Evolutionary conservation across 106 monocot species (phyloP).

Genomic region (Triglochin maritima): DNA sequence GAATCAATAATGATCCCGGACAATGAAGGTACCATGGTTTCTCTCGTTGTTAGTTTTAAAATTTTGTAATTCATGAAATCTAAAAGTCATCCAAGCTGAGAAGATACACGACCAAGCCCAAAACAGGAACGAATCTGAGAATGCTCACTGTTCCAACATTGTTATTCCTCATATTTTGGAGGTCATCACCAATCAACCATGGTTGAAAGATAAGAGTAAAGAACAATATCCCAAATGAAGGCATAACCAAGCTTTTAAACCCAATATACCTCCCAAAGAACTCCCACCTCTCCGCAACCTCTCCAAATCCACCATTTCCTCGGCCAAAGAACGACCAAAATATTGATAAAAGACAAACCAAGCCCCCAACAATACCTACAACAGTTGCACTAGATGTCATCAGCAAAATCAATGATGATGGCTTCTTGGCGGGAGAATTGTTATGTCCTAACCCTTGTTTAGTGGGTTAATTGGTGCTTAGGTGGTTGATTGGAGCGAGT

Average conservation of each 20-base stretch:
- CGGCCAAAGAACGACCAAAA: conserved; percentile 63
- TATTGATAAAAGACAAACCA: conserved; percentile 42
- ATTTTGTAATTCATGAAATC: conserved; percentile 9
- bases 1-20: too few relatives aligned
- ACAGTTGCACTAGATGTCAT: conserved; percentile 41
- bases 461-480: too few relatives aligned
- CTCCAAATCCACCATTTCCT: conserved; percentile 37
- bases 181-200: conserved; percentile 84
- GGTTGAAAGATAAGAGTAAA: conserved; percentile 84
- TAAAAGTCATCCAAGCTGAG: conserved; percentile 26
- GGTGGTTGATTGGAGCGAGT: too few relatives aligned
- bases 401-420: conserved; percentile 32
- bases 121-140: conserved; percentile 63
- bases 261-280: conserved; percentile 48
- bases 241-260: conserved; percentile 87
- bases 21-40: too few relatives aligned
- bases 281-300: conserved; percentile 30
- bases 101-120: conserved; percentile 69
- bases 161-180: conserved; percentile 50
- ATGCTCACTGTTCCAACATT: conserved; percentile 26
- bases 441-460: too few relatives aligned
- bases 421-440: conserved; percentile 15
- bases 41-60: background rate
- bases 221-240: conserved; percentile 77
- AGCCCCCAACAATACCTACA: conserved; percentile 47